Evolutionary conservation across 192 early-diverging fungal genomes (phyloP), one percentile per base, ranked within the genome.

Genomic region (Neocallimastix lanati): DNA sequence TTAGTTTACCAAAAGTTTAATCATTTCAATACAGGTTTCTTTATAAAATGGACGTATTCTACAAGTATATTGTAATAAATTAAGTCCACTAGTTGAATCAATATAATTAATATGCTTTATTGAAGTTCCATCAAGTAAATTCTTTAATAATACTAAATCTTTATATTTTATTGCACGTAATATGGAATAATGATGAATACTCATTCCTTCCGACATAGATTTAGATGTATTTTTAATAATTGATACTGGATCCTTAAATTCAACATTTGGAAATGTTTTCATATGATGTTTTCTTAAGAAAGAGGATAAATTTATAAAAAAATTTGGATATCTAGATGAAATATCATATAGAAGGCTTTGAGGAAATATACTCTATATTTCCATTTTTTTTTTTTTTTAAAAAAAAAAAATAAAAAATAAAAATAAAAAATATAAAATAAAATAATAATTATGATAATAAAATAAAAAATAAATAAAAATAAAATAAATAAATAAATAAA

Each of bases 11-110:
- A 67, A 67, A 11, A 67, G 25, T 67, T 67, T 83, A n/a, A 84
- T 85, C n/a, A 79, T 76, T 28, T 85, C 84, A 37, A 30, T 80
- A 35, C 82, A 83, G 13, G 82, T 77, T 80, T 84, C 36, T 38
- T 77, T 76, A 5, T 67, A n/a, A 67, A 91, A 77, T 2, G 91
- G 91, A 27, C 88, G 83, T 14, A 85, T 82, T 11, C 89, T 82
- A 78, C 88, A 83, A 1, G 91, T 90, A 80, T 90, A 88, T 76
- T 92, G 91, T 1, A 92, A 76, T 15, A 86, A 86, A 25, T 88
- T 91, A n/a, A 92, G 30, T 0, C 91, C 91, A 15, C 84, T 91
- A 35, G 86, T 86, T 28, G 84, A 79, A 76, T 92, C 91, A 58
- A 86, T 84, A 78, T 86, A 80, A 77, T 87, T 85, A 13, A 86